Evolutionary conservation across 2,329 filamentous ascomycete genomes (phyloP).

Genomic region (Fusarium nodosum): DNA sequence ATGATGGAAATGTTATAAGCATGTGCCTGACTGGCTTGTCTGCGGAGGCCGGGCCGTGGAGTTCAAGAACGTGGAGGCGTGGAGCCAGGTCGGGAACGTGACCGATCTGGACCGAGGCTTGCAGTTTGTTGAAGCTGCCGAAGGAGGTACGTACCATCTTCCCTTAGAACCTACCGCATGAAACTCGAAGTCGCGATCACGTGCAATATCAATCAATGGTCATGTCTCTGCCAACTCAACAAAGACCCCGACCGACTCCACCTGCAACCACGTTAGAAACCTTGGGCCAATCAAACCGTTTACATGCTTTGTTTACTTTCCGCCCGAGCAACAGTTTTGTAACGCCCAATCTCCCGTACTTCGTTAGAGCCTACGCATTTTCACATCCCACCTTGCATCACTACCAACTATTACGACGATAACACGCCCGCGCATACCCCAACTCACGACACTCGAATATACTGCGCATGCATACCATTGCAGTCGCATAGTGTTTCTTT

Average conservation of each 20-base stretch:
- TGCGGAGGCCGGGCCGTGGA: constrained; percentile 41
- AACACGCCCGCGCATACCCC: constrained; percentile 3
- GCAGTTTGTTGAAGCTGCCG: constrained; percentile 23
- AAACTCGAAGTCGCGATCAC: constrained; percentile 25
- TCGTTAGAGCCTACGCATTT: constrained; percentile 30
- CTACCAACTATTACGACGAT: constrained; percentile 34
- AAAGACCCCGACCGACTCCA: constrained; percentile 33
- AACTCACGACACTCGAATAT: constrained; percentile 8
- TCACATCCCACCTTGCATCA: constrained; percentile 42
- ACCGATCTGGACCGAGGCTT: constrained; percentile 54
- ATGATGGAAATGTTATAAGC: constrained; percentile 45
- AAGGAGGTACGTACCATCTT: constrained; percentile 38
- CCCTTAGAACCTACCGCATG: constrained; percentile 2
- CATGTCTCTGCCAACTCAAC: constrained; percentile 33
- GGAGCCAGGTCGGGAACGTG: constrained; percentile 50
- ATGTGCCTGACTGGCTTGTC: constrained; percentile 49
- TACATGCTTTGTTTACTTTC: constrained; percentile 60
- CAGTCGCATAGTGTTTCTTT: constrained; percentile 34
- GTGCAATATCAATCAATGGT: constrained; percentile 17
- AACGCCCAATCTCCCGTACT: constrained; percentile 35
- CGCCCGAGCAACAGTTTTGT: constrained; percentile 55
- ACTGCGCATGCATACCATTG: constrained; percentile 32
- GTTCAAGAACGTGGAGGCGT: constrained; percentile 40
- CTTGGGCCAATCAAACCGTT: constrained; percentile 48
- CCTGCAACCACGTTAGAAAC: background rate